Evolutionary conservation across 352 stramenopile species (phyloP), one percentile per base, ranked within the genome.

Genomic region (Pilasporangium apinafurcum): DNA sequence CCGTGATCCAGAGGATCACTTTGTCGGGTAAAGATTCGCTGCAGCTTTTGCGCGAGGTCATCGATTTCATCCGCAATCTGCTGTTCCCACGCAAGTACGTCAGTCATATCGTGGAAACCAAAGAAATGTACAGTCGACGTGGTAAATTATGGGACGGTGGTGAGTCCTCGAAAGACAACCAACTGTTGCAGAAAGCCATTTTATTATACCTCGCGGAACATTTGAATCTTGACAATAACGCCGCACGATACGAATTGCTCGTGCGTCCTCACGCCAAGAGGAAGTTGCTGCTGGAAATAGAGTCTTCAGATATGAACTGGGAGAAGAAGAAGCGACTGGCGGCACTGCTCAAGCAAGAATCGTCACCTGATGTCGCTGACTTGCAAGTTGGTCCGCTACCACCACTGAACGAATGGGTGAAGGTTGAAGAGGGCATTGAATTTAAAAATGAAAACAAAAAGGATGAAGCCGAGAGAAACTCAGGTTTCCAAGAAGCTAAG

Each of bases 111-210:
- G 60, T 78, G 39, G 63, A 68, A 22, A 59, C 59, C 42, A 69
- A 52, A 21, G 51, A 78, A 48, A 52, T 62, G 24, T 73, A 64
- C 52, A 67, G 58, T 30, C 27, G 40, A 21, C 59, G 43, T 29
- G 66, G 66, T 24, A 68, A 71, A 32, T 44, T 73, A 40, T 59
- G 56, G 30, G 59, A 70, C 44, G 43, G 34, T 30, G 40, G 40
- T 22, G 28, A 13, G 28, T 26, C 28, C 16, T 42, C 32, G 17
- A 56, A 66, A 21, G 59, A 77, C 39, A 72, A 72, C 33, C 42
- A 71, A 20, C 44, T 85, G 37, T 51, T 85, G 21, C 62, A 79
- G 48, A 79, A 75, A 44, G 71, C 71, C 40, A 70, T 84, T 44
- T 49, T 62, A 9, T 30, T 69, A 29, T 67, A 79, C 41, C 34